phyloP scores from a whole-genome alignment of 2,329 filamentous ascomycete genomes.

The Pleomassaria siparia region DNA sequence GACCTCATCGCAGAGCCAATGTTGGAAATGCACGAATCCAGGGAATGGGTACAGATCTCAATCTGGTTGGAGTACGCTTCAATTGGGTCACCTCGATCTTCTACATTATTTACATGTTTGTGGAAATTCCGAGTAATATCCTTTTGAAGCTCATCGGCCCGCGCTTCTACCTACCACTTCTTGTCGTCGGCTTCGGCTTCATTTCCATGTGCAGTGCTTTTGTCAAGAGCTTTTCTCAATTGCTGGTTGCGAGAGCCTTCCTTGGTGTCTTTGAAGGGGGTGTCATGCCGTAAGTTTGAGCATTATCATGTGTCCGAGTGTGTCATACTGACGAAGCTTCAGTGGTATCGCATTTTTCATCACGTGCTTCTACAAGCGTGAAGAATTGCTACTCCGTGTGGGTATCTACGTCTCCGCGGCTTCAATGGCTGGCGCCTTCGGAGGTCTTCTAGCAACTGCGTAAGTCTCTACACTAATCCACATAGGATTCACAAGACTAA shows the following conservation, averaged over 20 bases:
- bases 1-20: constrained; percentile 33
- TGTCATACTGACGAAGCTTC: background rate
- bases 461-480: constrained; percentile 8
- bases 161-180: constrained; percentile 55
- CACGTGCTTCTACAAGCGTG: constrained; percentile 57
- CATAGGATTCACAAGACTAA: constrained; percentile 4
- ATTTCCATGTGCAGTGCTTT: constrained; percentile 59
- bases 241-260: constrained; percentile 52
- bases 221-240: constrained; percentile 49
- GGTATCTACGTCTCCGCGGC: constrained; percentile 60
- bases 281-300: constrained; percentile 51
- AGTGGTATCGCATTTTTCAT: constrained; percentile 55
- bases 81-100: constrained; percentile 62
- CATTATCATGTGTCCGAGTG: too few relatives aligned
- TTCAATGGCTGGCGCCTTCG: constrained; percentile 60
- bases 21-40: constrained; percentile 60
- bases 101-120: constrained; percentile 59
- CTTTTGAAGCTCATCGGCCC: constrained; percentile 57
- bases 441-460: constrained; percentile 58
- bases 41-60: constrained; percentile 53
- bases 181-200: constrained; percentile 59
- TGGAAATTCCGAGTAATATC: constrained; percentile 60
- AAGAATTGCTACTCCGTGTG: constrained; percentile 58
- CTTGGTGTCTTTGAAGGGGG: constrained; percentile 60
- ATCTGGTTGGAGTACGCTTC: constrained; percentile 54